These are phyloP conservation scores for Penicillium sclerotiorum DNA, from an alignment of 2,329 filamentous ascomycete species.

Conservation along the genomic window DNA sequence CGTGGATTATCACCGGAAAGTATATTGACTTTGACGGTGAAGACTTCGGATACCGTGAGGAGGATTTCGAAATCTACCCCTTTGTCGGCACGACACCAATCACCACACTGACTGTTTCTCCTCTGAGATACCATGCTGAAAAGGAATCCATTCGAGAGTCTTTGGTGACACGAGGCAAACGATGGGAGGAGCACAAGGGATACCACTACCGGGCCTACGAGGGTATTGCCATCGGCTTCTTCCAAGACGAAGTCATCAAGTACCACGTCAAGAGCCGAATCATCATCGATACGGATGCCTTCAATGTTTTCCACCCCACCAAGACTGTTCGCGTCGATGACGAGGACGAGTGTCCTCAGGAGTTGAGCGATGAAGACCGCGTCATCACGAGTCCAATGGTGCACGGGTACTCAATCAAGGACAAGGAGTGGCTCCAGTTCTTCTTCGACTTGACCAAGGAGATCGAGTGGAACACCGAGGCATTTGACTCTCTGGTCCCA, in stretches of 20 bases:
- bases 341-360: conserved; percentile 9
- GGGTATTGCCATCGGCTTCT: conserved; percentile 43
- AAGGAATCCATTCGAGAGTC: conserved; percentile 40
- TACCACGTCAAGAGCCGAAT: conserved; percentile 50
- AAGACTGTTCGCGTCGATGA: conserved; percentile 28
- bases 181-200: conserved; percentile 51
- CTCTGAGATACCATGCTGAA: conserved; percentile 49
- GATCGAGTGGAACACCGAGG: conserved; percentile 49
- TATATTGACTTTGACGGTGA: conserved; percentile 26
- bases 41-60: conserved; percentile 17
- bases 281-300: conserved; percentile 56
- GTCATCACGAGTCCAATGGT: conserved; percentile 47
- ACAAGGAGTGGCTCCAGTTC: conserved; percentile 43
- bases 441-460: conserved; percentile 42
- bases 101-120: conserved; percentile 45
- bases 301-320: conserved; percentile 51
- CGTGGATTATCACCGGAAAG: conserved; percentile 9
- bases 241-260: conserved; percentile 23
- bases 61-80: conserved; percentile 4
- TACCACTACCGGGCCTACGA: conserved; percentile 56
- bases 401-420: conserved; percentile 52
- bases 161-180: conserved; percentile 50
- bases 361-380: conserved; percentile 46
- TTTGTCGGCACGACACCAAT: conserved; percentile 46
- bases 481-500: conserved; percentile 55